phyloP scores from a whole-genome alignment of 176 grass and related monocot genomes.

The Avena insularis region DNA sequence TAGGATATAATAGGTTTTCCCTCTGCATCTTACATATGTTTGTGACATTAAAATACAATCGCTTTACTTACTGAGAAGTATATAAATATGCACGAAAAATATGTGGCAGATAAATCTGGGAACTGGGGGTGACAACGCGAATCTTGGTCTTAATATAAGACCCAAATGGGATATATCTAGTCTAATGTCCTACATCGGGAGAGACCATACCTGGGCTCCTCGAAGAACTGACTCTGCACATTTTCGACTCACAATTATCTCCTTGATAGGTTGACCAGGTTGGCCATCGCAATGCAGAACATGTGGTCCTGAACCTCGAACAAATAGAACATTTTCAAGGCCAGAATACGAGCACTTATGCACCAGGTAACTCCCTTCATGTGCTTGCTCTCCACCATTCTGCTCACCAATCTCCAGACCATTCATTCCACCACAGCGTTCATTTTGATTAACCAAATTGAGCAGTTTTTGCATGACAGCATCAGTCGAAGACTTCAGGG shows the following conservation, averaged over 20 bases:
- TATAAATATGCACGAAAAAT: slow-evolving; percentile 26
- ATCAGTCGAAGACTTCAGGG: slow-evolving; percentile 67
- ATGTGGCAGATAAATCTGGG: neutral
- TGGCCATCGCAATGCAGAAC: slow-evolving; percentile 46
- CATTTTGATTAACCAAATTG: slow-evolving; percentile 48
- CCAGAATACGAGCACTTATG: slow-evolving; percentile 63
- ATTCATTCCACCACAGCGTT: slow-evolving; percentile 46
- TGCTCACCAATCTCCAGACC: slow-evolving; percentile 40
- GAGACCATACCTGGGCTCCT: slow-evolving; percentile 80
- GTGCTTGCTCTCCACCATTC: slow-evolving; percentile 43
- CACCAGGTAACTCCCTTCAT: slow-evolving; percentile 42
- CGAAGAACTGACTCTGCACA: slow-evolving; percentile 97
- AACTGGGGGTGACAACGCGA: neutral
- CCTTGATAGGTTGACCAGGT: slow-evolving; percentile 61
- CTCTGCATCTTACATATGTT: neutral
- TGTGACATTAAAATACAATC: neutral
- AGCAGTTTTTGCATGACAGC: slow-evolving; percentile 70
- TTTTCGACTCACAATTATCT: slow-evolving; percentile 95
- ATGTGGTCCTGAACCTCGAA: slow-evolving; percentile 90
- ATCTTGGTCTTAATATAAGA: slow-evolving; percentile 11
- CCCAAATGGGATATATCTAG: neutral
- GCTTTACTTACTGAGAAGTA: slow-evolving; percentile 1
- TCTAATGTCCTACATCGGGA: neutral
- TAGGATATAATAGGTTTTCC: neutral
- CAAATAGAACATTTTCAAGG: slow-evolving; percentile 80